Evolutionary conservation across 192 early-diverging fungal species (phyloP), one percentile per base, ranked within the genome.

Genomic region (Coemansia asiatica): DNA sequence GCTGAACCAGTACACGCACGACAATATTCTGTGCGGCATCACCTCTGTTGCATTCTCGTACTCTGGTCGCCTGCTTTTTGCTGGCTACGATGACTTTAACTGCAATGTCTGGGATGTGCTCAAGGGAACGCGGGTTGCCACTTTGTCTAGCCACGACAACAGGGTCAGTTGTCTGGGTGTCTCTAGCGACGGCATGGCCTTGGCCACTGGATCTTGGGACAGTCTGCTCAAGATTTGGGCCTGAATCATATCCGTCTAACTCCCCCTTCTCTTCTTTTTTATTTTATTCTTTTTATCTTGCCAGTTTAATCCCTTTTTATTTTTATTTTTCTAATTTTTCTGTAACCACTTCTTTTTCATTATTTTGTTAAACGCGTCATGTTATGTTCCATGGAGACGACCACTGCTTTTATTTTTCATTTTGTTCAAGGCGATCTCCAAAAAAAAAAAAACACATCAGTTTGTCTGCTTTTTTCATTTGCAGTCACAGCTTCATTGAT

Each of bases 31-130:
- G 60, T 97, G 96, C 79, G 97, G 97, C 22, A 96, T 99, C 74
- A 99, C 97, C 0, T 97, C 95, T 15, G 91, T 99, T 19, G 96
- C 89, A 5, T 99, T 99, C 71, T 97, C 95, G 63, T 88, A 96
- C 62, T 97, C 95, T 6, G 97, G 97, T 21, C 89, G 97, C 19
- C 77, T 98, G 28, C 74, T 99, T 62, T 99, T 99, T 90, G 95
- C 96, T 26, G 97, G 97, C 23, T 98, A 98, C 67, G 97, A 99
- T 69, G 96, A 99, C 78, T 98, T 94, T 78, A 97, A 97, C 84
- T 97, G 95, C 87, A 97, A 99, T 68, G 95, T 99, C 13, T 99
- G 97, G 97, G 97, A 99, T 79, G 96, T 95, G 27, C 86, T 99
- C 40, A 95, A 96, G 81, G 92, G 95, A 49, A 91, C 97, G 56